A percentile compares a stretch with the other conserved stretches of the same genome.
phyloP scores from a whole-genome alignment of 2,329 filamentous ascomycete species.

The Orbilia blumenaviensis region DNA sequence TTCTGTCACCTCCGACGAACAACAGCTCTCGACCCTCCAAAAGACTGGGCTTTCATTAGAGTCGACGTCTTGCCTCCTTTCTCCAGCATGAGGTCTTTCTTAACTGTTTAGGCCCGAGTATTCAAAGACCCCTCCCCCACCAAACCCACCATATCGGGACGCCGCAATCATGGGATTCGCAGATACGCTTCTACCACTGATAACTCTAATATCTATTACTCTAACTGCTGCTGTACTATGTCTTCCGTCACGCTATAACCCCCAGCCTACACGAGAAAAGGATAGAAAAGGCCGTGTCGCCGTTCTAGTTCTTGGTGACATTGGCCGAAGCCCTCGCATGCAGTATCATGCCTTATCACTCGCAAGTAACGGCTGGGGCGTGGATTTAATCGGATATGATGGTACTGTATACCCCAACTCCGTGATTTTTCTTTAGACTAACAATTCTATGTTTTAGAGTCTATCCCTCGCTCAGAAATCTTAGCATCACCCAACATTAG shows the following conservation, averaged over 20 bases:
- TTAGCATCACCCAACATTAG: conserved; percentile 73
- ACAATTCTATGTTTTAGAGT: conserved; percentile 67
- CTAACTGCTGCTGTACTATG: conserved; percentile 26
- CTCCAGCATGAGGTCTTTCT: conserved; percentile 2
- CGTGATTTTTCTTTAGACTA: neutral
- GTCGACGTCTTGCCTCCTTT: neutral
- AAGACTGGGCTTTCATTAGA: neutral
- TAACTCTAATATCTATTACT: conserved; percentile 32
- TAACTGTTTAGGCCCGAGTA: neutral
- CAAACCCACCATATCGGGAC: neutral
- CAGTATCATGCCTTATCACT: conserved; percentile 97
- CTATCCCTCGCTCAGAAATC: conserved; percentile 80
- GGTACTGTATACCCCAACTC: too few species aligned
- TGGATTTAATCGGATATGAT: conserved; percentile 87
- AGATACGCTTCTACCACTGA: conserved; percentile 40
- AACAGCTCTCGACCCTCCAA: neutral
- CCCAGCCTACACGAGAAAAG: conserved; percentile 8
- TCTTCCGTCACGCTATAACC: conserved; percentile 38
- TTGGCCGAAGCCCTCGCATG: conserved; percentile 96
- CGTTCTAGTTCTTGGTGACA: conserved; percentile 91
- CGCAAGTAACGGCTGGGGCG: conserved; percentile 79
- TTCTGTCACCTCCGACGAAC: neutral
- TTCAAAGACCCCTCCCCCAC: neutral
- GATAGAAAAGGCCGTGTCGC: conserved; percentile 53
- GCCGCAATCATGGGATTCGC: conserved; percentile 35